Base-by-base conservation (phyloP, 2,329 filamentous ascomycete species). In the Penicillium occitanis region DNA sequence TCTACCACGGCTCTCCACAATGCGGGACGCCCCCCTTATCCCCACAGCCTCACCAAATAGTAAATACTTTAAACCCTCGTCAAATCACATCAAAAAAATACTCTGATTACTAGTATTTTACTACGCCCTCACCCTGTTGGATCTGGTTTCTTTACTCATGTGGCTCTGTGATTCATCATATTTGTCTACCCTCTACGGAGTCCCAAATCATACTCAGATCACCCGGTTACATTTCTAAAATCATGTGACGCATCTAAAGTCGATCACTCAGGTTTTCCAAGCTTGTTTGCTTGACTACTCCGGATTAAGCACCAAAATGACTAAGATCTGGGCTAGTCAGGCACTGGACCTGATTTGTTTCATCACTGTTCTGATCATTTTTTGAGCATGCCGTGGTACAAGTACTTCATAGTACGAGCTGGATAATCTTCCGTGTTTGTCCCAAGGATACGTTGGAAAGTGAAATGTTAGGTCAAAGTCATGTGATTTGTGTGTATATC, bases 191-290 rank as follows among this genome's bases (percentile, higher is more conserved):
- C 40, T 44, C 17, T 44, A 48, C 44, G n/a, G n/a, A 19, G 6
- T 46, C 14, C 46, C 13, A 22, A 25, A 13, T 13, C 19, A 44
- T 44, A 25, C 48, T 33, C 50, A 4, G 30, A n/a, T 55, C 30
- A 55, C n/a, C 28, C 51, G 28, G 51, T 37, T 35, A 55, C 51
- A 55, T 55, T 55, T 55, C 50, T 35, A 19, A 35, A 30, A 53
- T 53, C 50, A 53, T 53, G 50, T 53, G 50, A 53, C 28, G 50
- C 50, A 30, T 53, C 28, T n/a, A 53, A 30, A 17, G 48, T 28
- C 48, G 22, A 51, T 51, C 48, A 48, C 48, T 33, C 50, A 1
- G 48, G 25, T 30, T 17, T n/a, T 11, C 7, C 48, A 33, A 30
- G 50, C 50, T 53, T 35, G 22, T 53, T 33, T 48, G 42, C 17